Evolutionary conservation across 169 alveolate species (phyloP).

Genomic region (Cryptosporidium viatorum): DNA sequence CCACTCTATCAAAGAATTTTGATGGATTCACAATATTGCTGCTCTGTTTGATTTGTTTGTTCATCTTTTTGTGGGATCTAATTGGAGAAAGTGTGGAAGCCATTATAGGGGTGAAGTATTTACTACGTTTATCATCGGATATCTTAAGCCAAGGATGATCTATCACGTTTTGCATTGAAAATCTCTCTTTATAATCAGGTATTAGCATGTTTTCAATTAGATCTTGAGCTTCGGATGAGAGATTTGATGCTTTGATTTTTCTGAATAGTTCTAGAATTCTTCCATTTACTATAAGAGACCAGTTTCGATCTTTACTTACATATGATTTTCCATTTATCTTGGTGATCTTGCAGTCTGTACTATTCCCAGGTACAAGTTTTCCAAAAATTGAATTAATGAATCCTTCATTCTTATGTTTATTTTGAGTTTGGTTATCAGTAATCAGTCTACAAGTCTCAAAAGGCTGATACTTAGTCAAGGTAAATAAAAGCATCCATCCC

Average conservation of each 20-base stretch:
- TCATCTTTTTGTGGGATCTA: not conserved
- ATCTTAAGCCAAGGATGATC: conserved; percentile 59
- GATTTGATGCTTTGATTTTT: conserved; percentile 48
- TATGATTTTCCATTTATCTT: not conserved
- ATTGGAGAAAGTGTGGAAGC: conserved; percentile 26
- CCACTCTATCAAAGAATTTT: conserved; percentile 3
- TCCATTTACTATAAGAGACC: conserved; percentile 45
- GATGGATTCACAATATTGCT: conserved; percentile 46
- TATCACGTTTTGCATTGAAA: conserved; percentile 39
- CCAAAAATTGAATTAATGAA: conserved; percentile 13
- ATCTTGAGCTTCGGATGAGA: conserved; percentile 49
- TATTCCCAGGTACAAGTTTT: not conserved
- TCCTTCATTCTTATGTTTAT: conserved; percentile 14
- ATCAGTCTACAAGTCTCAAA: conserved; percentile 76
- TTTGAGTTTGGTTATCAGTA: conserved; percentile 14
- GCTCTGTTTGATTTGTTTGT: not conserved
- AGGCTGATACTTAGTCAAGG: conserved; percentile 82
- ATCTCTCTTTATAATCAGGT: conserved; percentile 55
- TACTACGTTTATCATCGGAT: not conserved
- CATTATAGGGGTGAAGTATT: conserved; percentile 39
- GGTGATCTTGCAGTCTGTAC: not conserved
- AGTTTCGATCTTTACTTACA: conserved; percentile 37
- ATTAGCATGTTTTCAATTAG: conserved; percentile 55
- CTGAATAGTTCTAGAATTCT: conserved; percentile 24
- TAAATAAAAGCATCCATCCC: conserved; percentile 83